Conservation (phyloP, 169 alveolate genomes). For the Eimeria sp. region DNA sequence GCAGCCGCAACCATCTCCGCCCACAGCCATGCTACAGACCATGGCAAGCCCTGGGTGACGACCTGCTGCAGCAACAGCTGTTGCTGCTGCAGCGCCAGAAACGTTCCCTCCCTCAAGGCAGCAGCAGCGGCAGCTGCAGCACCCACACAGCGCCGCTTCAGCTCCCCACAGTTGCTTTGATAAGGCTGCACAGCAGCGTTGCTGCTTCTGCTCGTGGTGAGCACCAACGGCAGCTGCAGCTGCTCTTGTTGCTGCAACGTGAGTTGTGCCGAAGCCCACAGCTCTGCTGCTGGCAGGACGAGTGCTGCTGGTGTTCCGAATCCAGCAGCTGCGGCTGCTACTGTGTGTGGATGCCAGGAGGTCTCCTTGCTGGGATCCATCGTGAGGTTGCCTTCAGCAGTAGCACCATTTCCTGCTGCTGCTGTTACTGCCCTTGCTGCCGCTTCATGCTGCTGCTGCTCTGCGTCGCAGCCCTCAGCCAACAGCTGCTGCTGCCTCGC, state of each 20-base stretch:
- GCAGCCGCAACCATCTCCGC: slow-evolving; percentile 39
- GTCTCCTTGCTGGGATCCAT: neutral
- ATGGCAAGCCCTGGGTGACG: slow-evolving; percentile 16
- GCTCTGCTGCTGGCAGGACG: slow-evolving; percentile 53
- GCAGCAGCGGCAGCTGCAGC: slow-evolving; percentile 56
- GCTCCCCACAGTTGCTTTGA: neutral
- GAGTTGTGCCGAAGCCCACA: slow-evolving; percentile 28
- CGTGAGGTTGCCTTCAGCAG: neutral
- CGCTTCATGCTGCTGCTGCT: neutral
- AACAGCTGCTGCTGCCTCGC: slow-evolving; percentile 29
- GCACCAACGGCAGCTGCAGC: neutral
- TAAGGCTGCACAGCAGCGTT: neutral
- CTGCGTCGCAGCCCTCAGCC: neutral
- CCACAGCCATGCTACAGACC: slow-evolving; percentile 49
- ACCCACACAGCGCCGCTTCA: slow-evolving; percentile 34
- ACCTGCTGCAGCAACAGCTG: slow-evolving; percentile 50
- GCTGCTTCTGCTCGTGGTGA: neutral
- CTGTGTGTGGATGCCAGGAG: neutral
- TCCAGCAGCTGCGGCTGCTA: slow-evolving; percentile 37
- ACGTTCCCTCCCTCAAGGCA: slow-evolving; percentile 46
- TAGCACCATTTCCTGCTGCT: slow-evolving; percentile 3
- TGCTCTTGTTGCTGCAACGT: slow-evolving; percentile 18
- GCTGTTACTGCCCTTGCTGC: slow-evolving; percentile 6
- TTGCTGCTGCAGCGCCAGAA: slow-evolving; percentile 43
- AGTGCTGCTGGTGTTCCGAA: slow-evolving; percentile 33